These are phyloP conservation scores for Verticillium dahliae DNA, from an alignment of 2,329 filamentous ascomycete species.

Conservation along the genomic window DNA sequence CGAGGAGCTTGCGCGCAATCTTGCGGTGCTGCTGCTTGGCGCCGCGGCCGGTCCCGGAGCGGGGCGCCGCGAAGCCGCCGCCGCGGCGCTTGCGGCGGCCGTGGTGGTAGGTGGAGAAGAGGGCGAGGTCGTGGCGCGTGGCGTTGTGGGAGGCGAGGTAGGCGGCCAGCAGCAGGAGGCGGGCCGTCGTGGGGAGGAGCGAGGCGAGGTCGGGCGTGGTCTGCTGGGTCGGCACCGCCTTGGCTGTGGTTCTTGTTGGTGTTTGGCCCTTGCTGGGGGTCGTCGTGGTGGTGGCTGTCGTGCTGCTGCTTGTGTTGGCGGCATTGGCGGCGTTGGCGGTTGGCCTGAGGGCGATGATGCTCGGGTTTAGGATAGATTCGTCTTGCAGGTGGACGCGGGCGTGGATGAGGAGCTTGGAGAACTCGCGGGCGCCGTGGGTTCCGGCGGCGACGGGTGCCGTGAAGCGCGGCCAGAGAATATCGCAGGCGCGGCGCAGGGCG, in stretches of 20 bases:
- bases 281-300: not conserved
- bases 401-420: conserved; percentile 73
- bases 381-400: conserved; percentile 65
- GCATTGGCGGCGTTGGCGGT: not conserved
- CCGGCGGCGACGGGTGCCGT: conserved; percentile 69
- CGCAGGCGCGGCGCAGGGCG: conserved; percentile 62
- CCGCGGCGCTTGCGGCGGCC: conserved; percentile 43
- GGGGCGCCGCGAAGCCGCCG: conserved; percentile 34
- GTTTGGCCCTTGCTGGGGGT: not conserved
- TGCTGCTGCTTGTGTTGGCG: not conserved
- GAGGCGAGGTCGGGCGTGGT: conserved; percentile 39
- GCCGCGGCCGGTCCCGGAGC: conserved; percentile 21
- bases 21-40: conserved; percentile 51
- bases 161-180: conserved; percentile 66
- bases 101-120: conserved; percentile 68
- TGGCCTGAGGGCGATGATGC: conserved; percentile 37
- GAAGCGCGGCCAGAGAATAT: conserved; percentile 79
- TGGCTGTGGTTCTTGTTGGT: not conserved
- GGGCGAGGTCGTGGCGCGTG: conserved; percentile 61
- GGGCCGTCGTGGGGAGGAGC: conserved; percentile 65
- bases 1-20: conserved; percentile 70
- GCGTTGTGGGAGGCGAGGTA: conserved; percentile 81
- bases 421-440: conserved; percentile 71
- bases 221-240: not conserved
- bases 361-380: conserved; percentile 62